Percentiles rank a stretch among this genome's conserved stretches.
These are phyloP conservation scores for Macaranga tanarius DNA, from an alignment of 441 rosid genomes.

Conservation along the genomic window DNA sequence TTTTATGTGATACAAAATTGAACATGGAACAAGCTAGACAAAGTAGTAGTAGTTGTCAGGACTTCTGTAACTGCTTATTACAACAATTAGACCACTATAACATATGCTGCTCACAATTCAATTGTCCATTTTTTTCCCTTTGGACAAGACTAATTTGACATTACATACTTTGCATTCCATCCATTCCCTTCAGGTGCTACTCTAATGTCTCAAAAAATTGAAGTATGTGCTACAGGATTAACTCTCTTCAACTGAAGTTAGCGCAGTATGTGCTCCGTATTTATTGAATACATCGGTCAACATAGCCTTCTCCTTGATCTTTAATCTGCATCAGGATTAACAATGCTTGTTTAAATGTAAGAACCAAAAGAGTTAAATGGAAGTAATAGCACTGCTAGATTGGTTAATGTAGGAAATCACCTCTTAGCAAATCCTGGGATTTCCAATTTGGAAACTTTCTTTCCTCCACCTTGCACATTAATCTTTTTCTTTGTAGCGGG, in stretches of 20 bases:
- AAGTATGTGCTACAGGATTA: neutral
- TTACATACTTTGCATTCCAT: neutral
- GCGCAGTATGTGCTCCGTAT: constrained; percentile 51
- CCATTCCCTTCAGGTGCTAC: neutral
- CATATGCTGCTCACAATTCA: neutral
- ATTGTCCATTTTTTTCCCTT: neutral
- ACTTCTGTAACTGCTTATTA: neutral
- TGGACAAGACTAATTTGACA: neutral
- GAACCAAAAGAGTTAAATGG: neutral
- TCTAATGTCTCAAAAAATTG: neutral
- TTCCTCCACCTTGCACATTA: constrained; percentile 33
- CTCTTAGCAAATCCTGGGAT: constrained; percentile 78
- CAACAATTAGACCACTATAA: neutral
- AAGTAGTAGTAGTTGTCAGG: too few relatives aligned
- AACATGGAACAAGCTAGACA: neutral
- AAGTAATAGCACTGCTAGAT: neutral
- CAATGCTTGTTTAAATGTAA: neutral
- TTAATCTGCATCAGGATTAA: constrained; percentile 47
- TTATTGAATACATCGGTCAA: constrained; percentile 64
- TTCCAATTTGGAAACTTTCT: constrained; percentile 39
- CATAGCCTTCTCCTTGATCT: constrained; percentile 69
- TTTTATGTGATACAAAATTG: too few relatives aligned
- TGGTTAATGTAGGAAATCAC: constrained; percentile 32
- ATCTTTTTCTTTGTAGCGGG: constrained; percentile 27
- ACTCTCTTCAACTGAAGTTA: constrained; percentile 34